Evolutionary conservation across 495 filamentous ascomycete species (phyloP), one percentile per base, ranked within the genome.

Genomic region (Endocarpon pusillum): DNA sequence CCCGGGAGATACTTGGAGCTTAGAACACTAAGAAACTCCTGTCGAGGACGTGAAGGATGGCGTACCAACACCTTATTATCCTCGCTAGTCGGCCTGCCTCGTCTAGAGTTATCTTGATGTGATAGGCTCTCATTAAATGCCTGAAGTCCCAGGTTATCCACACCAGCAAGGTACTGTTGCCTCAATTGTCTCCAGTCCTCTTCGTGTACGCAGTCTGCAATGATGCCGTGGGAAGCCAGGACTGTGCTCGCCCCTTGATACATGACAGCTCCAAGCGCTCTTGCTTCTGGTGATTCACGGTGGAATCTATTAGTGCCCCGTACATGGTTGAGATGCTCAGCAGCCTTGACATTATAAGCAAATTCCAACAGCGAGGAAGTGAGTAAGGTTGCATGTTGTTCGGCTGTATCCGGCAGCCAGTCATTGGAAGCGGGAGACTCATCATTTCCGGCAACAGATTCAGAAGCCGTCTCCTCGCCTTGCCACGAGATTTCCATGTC

Each of bases 351-450:
- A n/a, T 57, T 41, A 21, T 58, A 65, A 32, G 54, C 61, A 32
- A 62, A 65, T 21, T 63, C 59, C 5, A 65, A 41, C 4, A 65
- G 36, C 2, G 61, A 52, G 18, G 59, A 45, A 4, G 59, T 63
- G 58, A 65, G 55, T 19, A 63, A 30, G 27, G 57, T 56, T 22
- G 47, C 44, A 47, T 65, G 61, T n/a, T 40, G 48, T 19, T 55
- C 51, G 2, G 48, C 33, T 31, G 5, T 31, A 14, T 17, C 19
- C 12, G 28, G 5, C 7, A 31, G 28, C 4, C 5, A 6, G 12
- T 31, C 28, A n/a, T n/a, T n/a, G n/a, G n/a, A n/a, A n/a, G n/a
- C n/a, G n/a, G n/a, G n/a, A n/a, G n/a, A n/a, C n/a, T n/a, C n/a
- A n/a, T n/a, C n/a, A n/a, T n/a, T n/a, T n/a, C n/a, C n/a, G n/a